Percentiles rank a stretch among this genome's conserved stretches.
Evolutionary conservation across 805 yeast species (phyloP).

Genomic region (Myxozyma mucilagina): DNA sequence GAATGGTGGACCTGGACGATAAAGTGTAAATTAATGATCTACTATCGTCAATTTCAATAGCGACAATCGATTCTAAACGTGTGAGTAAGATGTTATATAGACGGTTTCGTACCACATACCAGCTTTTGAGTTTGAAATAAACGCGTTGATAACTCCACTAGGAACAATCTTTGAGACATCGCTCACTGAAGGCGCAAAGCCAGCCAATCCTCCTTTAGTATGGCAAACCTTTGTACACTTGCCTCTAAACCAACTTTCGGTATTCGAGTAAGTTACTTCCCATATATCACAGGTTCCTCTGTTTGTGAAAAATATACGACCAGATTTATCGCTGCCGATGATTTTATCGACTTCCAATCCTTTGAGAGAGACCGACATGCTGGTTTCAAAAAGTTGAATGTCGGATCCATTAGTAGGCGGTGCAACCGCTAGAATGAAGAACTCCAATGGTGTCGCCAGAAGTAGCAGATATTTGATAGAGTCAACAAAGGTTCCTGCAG

Average conservation of each 20-base stretch:
- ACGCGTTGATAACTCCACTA: conserved; percentile 2
- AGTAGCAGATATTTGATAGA: conserved; percentile 71
- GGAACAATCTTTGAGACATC: conserved; percentile 29
- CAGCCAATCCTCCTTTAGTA: conserved; percentile 63
- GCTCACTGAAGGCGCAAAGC: conserved; percentile 47
- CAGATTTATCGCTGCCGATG: conserved; percentile 58
- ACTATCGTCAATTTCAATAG: conserved; percentile 71
- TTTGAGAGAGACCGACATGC: conserved; percentile 69
- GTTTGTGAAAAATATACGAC: conserved; percentile 85
- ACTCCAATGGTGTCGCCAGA: conserved; percentile 76
- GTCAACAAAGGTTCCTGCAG: conserved; percentile 74
- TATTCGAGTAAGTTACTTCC: conserved; percentile 80
- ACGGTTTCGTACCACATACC: conserved; percentile 35
- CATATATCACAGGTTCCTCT: conserved; percentile 75
- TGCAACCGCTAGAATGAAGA: conserved; percentile 74
- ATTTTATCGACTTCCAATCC: conserved; percentile 73
- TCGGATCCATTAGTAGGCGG: conserved; percentile 45
- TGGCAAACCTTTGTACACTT: conserved; percentile 81
- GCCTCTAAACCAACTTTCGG: conserved; percentile 83
- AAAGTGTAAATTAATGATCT: conserved; percentile 78
- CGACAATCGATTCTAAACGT: conserved; percentile 56
- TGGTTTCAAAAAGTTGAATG: conserved; percentile 76
- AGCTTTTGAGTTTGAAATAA: conserved; percentile 17
- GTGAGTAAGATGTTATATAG: conserved; percentile 35
- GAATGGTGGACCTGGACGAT: conserved; percentile 75